Percentiles rank a stretch among this genome's conserved stretches.
These are phyloP conservation scores for Coccinonectria pachysandricola DNA, from an alignment of 2,329 filamentous ascomycete species.

Conservation along the genomic window DNA sequence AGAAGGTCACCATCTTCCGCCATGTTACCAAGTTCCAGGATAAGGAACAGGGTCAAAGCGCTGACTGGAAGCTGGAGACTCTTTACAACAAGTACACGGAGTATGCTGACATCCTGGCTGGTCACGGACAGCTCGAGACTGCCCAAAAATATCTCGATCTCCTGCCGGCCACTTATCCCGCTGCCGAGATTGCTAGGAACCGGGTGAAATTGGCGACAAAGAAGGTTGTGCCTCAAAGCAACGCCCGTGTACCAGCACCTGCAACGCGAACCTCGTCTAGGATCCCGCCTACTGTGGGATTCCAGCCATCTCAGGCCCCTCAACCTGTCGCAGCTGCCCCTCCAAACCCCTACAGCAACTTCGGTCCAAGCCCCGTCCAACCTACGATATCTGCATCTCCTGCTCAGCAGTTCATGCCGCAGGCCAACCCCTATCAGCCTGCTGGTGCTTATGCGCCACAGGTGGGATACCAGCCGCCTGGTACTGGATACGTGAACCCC, in stretches of 20 bases:
- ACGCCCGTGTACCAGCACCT: constrained; percentile 17
- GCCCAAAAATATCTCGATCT: constrained; percentile 89
- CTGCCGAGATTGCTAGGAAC: constrained; percentile 76
- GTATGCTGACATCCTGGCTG: constrained; percentile 89
- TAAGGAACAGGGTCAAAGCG: constrained; percentile 55
- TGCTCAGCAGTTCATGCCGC: constrained; percentile 27
- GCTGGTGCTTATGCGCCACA: constrained; percentile 14
- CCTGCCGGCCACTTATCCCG: constrained; percentile 71
- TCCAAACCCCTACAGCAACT: constrained; percentile 32
- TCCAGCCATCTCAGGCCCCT: constrained; percentile 36
- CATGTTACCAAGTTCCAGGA: constrained; percentile 89
- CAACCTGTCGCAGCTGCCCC: constrained; percentile 13
- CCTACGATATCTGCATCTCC: constrained; percentile 11
- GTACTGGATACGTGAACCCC: constrained; percentile 28
- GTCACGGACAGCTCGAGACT: constrained; percentile 74
- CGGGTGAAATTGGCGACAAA: constrained; percentile 77
- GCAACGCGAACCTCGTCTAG: constrained; percentile 28
- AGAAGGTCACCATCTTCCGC: constrained; percentile 96
- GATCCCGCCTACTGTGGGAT: constrained; percentile 31
- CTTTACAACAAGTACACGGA: constrained; percentile 94
- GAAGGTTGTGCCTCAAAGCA: constrained; percentile 23
- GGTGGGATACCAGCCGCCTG: constrained; percentile 21
- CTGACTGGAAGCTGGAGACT: constrained; percentile 78
- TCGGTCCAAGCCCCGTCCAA: constrained; percentile 22
- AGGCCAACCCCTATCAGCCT: constrained; percentile 27